These are phyloP conservation scores for Vaccinium macrocarpon DNA, from an alignment of 148 eudicot species.

Conservation along the genomic window DNA sequence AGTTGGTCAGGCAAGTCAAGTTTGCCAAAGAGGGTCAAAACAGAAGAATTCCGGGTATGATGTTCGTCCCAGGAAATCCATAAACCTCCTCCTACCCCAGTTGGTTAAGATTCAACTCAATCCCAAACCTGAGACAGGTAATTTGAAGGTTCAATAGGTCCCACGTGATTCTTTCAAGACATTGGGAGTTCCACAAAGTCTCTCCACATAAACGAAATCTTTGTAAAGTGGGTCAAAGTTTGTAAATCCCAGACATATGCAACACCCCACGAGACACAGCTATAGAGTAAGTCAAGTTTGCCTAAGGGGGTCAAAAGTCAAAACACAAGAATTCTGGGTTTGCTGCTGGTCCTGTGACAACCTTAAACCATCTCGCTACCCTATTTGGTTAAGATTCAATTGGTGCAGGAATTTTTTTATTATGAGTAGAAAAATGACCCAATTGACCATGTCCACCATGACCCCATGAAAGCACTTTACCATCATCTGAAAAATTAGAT, in stretches of 20 bases:
- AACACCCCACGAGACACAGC: no score
- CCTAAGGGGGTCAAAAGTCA: no score
- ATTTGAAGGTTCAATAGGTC: neutral
- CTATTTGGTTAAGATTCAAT: neutral
- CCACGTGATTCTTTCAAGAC: neutral
- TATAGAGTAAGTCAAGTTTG: no score
- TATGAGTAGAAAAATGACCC: slow-evolving; percentile 75
- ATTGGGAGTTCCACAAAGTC: neutral
- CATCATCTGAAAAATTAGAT: slow-evolving; percentile 46
- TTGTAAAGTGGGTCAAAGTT: neutral
- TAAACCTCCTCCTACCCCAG: neutral
- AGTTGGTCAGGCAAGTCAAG: neutral
- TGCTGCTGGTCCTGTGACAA: no score
- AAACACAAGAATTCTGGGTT: no score
- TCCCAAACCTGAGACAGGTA: neutral
- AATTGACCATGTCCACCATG: slow-evolving; percentile 94
- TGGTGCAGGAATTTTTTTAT: slow-evolving; percentile 58
- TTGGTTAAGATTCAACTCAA: neutral
- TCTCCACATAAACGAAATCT: neutral
- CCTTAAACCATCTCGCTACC: no score
- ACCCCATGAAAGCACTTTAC: slow-evolving; percentile 89
- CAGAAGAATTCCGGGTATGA: no score
- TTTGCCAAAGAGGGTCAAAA: no score
- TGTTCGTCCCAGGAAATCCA: no score
- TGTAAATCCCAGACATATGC: no score